Percentiles rank a stretch among this genome's conserved stretches.
Evolutionary conservation across 2,329 filamentous ascomycete species (phyloP).

Genomic region (Aspergillus novoparasiticus): DNA sequence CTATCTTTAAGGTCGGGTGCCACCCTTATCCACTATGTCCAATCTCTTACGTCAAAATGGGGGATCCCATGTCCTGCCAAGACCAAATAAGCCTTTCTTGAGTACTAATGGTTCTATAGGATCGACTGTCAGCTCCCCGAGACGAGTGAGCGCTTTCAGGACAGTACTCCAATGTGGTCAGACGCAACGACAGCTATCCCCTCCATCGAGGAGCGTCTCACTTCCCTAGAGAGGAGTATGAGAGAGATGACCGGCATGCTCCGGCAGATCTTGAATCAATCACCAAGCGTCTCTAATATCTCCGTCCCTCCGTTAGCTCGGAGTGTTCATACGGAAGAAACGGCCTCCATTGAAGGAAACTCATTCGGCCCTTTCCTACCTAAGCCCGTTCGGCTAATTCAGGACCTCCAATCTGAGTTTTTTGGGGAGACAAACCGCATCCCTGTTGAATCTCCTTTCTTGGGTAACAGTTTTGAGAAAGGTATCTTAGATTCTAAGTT

Average conservation of each 20-base stretch:
- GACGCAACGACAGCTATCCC: conserved; percentile 34
- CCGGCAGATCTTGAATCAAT: conserved; percentile 34
- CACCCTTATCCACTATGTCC: not conserved
- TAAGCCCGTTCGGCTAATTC: conserved; percentile 35
- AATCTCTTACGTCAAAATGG: conserved; percentile 4
- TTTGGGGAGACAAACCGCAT: conserved; percentile 30
- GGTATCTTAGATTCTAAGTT: conserved; percentile 35
- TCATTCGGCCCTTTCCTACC: conserved; percentile 26
- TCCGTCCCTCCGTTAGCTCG: conserved; percentile 21
- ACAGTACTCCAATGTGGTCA: conserved; percentile 33
- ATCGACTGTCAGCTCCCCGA: conserved; percentile 40
- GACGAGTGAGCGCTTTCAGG: conserved; percentile 36
- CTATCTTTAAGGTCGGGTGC: conserved; percentile 35
- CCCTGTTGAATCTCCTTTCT: conserved; percentile 24
- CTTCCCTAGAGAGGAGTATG: conserved; percentile 36
- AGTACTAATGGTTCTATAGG: conserved; percentile 17
- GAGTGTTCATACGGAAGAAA: conserved; percentile 28
- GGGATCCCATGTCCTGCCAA: not conserved
- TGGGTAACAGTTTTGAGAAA: conserved; percentile 30
- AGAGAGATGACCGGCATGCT: conserved; percentile 38
- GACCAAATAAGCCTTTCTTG: conserved; percentile 2
- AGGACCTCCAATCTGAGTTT: conserved; percentile 35
- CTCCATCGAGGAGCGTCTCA: conserved; percentile 37
- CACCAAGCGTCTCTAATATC: conserved; percentile 23
- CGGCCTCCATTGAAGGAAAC: conserved; percentile 23